Evolutionary conservation across 2,329 filamentous ascomycete species (phyloP).

Genomic region (Trichoderma sp.): DNA sequence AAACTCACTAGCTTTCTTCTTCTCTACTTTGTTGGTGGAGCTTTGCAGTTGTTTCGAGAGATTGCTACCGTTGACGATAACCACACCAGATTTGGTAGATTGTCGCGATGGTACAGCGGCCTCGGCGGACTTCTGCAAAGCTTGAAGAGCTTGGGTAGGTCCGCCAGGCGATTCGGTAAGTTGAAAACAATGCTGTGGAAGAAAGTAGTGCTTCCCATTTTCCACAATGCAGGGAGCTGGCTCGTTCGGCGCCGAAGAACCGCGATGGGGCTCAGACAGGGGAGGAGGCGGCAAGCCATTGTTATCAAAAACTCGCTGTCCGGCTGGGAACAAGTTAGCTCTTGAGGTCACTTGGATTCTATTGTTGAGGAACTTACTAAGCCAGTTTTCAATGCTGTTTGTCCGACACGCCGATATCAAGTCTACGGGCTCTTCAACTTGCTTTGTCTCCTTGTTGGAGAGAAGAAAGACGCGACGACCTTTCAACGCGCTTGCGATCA

Average conservation of each 20-base stretch:
- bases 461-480: constrained; percentile 35
- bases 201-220: constrained; percentile 31
- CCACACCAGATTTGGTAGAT: background rate
- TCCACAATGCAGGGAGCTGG: constrained; percentile 22
- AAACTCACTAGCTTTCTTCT: background rate
- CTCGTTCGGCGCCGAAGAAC: background rate
- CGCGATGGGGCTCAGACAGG: constrained; percentile 20
- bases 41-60: background rate
- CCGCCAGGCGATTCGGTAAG: background rate
- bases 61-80: constrained; percentile 28
- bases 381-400: constrained; percentile 39
- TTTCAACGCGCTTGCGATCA: constrained; percentile 37
- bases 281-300: constrained; percentile 36
- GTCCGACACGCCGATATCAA: constrained; percentile 31
- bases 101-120: constrained; percentile 25
- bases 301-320: constrained; percentile 30
- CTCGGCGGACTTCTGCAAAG: constrained; percentile 33
- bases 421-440: constrained; percentile 28
- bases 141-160: constrained; percentile 22
- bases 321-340: constrained; percentile 32
- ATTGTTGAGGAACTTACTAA: constrained; percentile 33
- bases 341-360: background rate
- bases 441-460: constrained; percentile 16
- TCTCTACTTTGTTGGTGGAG: background rate
- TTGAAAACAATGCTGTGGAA: constrained; percentile 18